A percentile compares a stretch with the other conserved stretches of the same genome.
Conservation (phyloP, 2,329 filamentous ascomycete species). For the Aspergillus piperis region DNA sequence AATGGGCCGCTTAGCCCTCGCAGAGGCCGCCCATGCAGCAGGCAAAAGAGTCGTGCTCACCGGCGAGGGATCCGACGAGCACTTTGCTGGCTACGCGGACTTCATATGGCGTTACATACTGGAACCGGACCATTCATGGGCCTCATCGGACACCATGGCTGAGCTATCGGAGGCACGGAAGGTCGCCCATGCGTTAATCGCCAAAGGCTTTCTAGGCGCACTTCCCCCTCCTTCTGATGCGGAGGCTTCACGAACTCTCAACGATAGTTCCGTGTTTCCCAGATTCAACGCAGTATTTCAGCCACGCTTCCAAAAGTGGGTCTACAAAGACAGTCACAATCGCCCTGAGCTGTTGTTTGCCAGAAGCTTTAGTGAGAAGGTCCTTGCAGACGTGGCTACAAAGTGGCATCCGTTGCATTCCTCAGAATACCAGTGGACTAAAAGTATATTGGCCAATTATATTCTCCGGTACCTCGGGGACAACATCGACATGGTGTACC, state of each 20-base stretch:
- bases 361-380: slow-evolving; percentile 11
- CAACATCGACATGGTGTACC: slow-evolving; percentile 29
- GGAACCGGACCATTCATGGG: slow-evolving; percentile 49
- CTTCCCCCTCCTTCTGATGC: slow-evolving; percentile 20
- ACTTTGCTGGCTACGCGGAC: slow-evolving; percentile 55
- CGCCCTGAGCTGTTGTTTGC: slow-evolving; percentile 20
- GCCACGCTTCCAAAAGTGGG: slow-evolving; percentile 40
- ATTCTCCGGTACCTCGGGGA: slow-evolving; percentile 23
- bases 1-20: slow-evolving; percentile 55
- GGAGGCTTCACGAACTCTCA: slow-evolving; percentile 40
- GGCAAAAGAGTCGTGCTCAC: slow-evolving; percentile 59
- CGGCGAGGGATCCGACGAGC: slow-evolving; percentile 56
- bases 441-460: slow-evolving; percentile 13
- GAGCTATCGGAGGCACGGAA: slow-evolving; percentile 6
- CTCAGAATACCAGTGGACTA: slow-evolving; percentile 17
- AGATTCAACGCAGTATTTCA: slow-evolving; percentile 39
- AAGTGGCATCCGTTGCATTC: slow-evolving; percentile 45
- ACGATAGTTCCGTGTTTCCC: slow-evolving; percentile 40
- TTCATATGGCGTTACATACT: slow-evolving; percentile 52
- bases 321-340: slow-evolving; percentile 13
- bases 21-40: slow-evolving; percentile 46
- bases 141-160: slow-evolving; percentile 25
- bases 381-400: slow-evolving; percentile 9
- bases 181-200: background rate
- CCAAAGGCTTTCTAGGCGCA: background rate